These are phyloP conservation scores for Fragaria vesca DNA, from an alignment of 306 rosid species.

Conservation along the genomic window DNA sequence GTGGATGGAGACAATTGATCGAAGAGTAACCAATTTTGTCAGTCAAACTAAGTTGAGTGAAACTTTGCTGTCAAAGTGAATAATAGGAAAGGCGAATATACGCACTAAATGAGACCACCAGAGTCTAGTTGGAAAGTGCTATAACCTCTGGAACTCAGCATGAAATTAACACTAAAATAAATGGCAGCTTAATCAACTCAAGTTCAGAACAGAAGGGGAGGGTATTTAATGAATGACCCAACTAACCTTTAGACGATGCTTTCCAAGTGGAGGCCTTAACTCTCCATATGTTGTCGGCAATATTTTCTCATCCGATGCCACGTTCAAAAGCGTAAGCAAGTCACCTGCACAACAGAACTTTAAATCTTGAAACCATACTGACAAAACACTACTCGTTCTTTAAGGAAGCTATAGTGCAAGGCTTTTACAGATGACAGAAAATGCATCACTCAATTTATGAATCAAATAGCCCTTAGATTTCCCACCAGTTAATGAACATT, in stretches of 20 bases:
- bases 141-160: not conserved
- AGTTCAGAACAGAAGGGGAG: not conserved
- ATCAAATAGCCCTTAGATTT: conserved; percentile 3
- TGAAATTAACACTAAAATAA: not conserved
- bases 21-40: not conserved
- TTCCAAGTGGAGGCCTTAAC: conserved; percentile 97
- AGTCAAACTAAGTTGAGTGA: not conserved
- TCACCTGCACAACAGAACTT: conserved; percentile 57
- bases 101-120: not conserved
- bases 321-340: conserved; percentile 71
- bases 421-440: not conserved
- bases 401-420: not conserved
- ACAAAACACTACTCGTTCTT: not conserved
- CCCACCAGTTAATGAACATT: not conserved
- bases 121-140: not conserved
- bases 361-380: not conserved
- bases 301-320: conserved; percentile 71
- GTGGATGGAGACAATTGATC: not conserved
- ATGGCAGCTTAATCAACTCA: not conserved
- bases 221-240: not conserved
- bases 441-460: not conserved
- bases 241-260: conserved; percentile 90
- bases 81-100: not conserved
- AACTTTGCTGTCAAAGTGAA: not conserved
- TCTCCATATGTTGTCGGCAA: conserved; percentile 94